Conservation (phyloP, 768 basidiomycete genomes). For the Tricholomella constricta region DNA sequence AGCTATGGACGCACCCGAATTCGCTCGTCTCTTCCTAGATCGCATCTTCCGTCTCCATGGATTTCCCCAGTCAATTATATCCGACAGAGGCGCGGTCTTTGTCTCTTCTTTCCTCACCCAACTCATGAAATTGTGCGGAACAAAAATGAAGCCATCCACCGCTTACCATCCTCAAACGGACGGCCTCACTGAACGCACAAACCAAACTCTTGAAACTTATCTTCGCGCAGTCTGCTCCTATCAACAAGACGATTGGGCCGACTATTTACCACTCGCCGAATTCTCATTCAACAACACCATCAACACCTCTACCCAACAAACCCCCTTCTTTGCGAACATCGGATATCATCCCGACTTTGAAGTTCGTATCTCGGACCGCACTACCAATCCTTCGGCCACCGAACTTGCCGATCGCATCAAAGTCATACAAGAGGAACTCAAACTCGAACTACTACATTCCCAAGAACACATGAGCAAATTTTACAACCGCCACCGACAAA, state of each 20-base stretch:
- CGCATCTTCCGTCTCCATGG: constrained; percentile 38
- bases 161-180: constrained; percentile 42
- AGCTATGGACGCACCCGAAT: constrained; percentile 27
- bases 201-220: constrained; percentile 31
- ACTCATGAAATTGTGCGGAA: constrained; percentile 13
- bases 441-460: constrained; percentile 1
- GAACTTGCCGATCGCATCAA: constrained; percentile 1
- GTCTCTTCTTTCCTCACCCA: constrained; percentile 31
- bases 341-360: constrained; percentile 10
- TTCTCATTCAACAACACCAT: constrained; percentile 41
- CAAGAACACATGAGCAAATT: constrained; percentile 9
- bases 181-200: constrained; percentile 7
- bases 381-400: constrained; percentile 6
- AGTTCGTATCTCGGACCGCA: background rate
- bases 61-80: constrained; percentile 33
- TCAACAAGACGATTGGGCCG: constrained; percentile 35
- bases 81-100: constrained; percentile 34
- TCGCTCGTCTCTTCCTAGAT: constrained; percentile 37
- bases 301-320: constrained; percentile 32
- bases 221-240: constrained; percentile 36
- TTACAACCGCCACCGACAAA: background rate
- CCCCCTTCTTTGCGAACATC: constrained; percentile 39
- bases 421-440: constrained; percentile 4
- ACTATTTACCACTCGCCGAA: constrained; percentile 36
- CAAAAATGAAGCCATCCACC: constrained; percentile 27